Evolutionary conservation across 2,329 filamentous ascomycete species (phyloP), one percentile per base, ranked within the genome.

Genomic region (Trichoderma koningii): DNA sequence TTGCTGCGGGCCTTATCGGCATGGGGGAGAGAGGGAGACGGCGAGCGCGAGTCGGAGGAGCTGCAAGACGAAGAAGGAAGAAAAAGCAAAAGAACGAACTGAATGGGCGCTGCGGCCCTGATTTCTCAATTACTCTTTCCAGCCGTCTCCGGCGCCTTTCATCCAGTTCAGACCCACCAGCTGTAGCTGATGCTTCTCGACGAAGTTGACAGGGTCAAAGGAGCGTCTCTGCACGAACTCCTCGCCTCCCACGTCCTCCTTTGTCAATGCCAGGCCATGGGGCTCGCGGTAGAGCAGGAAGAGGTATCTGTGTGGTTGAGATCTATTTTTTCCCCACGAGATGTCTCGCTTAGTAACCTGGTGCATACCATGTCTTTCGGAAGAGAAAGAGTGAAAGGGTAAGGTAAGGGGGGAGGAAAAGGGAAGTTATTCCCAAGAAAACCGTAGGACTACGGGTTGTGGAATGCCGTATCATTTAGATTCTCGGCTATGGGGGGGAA

Each of bases 161-260:
- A 82, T 81, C 81, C 80, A 82, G 61, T 81, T 81, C 7, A 77
- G 69, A 0, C 74, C 76, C 0, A 80, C 78, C 17, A 82, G 74
- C 15, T 68, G 70, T 52, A 82, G 69, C 0, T 75, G 70, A 51
- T 81, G 70, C 66, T 74, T 75, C 50, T 73, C 70, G 1, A 78
- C 75, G 63, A 80, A 82, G 34, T 74, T 74, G 0, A 71, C 74
- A 0, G 76, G 73, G 55, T 78, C 74, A 66, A 82, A 82, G 0
- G 76, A 79, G 9, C 79, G 75, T 56, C 80, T 72, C 65, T 82
- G 75, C 7, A 77, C 75, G 59, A 82, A 81, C 65, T 81, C 80
- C 63, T 82, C 80, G 0, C 79, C 81, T 2, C 79, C 79, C 12
- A 80, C 77, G n/a, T 81, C 78, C 2, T 76, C 76, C 57, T 80